phyloP scores from a whole-genome alignment of 116 monocot species.

The Zostera marina region DNA sequence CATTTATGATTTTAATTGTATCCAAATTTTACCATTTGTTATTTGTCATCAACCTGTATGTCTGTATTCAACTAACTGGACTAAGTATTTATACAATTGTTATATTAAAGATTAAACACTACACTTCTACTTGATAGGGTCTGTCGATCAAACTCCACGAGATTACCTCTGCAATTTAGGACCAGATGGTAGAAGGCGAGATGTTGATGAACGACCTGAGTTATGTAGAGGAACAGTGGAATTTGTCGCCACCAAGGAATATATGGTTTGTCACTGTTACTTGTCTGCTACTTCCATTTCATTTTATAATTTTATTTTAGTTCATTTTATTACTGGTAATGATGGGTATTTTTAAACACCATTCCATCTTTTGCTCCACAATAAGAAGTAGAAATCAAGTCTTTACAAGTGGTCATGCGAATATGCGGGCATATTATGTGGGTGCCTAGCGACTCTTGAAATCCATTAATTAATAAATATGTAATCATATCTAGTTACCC shows the following conservation, averaged over 20 bases:
- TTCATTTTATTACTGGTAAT: neutral
- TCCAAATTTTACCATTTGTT: neutral
- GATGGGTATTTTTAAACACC: neutral
- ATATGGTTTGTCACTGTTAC: slow-evolving; percentile 35
- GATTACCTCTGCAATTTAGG: slow-evolving; percentile 89
- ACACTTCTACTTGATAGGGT: slow-evolving; percentile 25
- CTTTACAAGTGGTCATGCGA: neutral
- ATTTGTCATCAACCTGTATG: no score
- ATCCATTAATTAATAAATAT: no score
- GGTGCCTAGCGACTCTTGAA: no score
- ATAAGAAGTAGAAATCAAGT: no score
- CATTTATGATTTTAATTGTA: neutral
- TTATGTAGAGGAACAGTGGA: slow-evolving; percentile 92
- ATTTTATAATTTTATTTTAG: neutral
- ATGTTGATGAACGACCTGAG: slow-evolving; percentile 98
- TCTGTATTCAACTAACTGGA: no score
- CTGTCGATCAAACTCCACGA: slow-evolving; percentile 84
- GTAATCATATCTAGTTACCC: no score
- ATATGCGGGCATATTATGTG: no score
- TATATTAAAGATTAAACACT: no score
- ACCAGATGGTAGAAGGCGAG: slow-evolving; percentile 83
- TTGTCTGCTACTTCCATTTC: neutral
- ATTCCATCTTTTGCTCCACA: neutral
- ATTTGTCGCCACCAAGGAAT: slow-evolving; percentile 98
- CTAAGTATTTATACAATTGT: no score